Base-by-base conservation (phyloP, 208 protist species). In the Leishmania tarentolae region DNA sequence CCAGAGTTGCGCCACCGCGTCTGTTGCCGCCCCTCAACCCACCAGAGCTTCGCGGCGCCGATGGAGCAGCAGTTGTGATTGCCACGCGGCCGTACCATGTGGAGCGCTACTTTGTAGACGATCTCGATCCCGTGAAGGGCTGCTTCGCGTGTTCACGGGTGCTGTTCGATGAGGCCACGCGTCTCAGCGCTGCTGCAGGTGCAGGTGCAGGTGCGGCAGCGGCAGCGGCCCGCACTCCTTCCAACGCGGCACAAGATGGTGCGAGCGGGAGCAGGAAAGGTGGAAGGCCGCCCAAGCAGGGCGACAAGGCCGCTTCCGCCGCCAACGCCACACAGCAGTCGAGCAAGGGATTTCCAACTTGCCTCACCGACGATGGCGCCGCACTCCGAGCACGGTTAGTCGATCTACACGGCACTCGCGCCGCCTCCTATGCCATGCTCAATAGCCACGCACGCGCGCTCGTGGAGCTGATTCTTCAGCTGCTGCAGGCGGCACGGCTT, bases 21-120 rank as follows among this genome's bases (percentile, higher is more conserved):
- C 0, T 78, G 40, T 53, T 76, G 35, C 82, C 75, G 2, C 8
- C 75, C 42, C 57, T 35, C 42, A 35, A 8, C 59, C 19, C 13
- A 6, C 46, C 44, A 7, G 59, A 68, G 75, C 75, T 50, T 52
- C 57, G 57, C 75, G 19, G 75, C 59, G 59, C 59, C 19, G 37
- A 65, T 40, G 75, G 75, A 4, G 75, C 53, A 24, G 59, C 57
- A 1, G 53, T 81, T 44, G 80, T 80, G 1, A 57, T 84, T 21
- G 31, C 79, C 40, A 79, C 53, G 24, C 68, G 31, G 47, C 83
- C 86, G 69, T 85, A 89, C 82, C 77, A 72, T 56, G 83, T 94
- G 0, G 93, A 96, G 76, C 85, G 88, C 40, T 96, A 91, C 79
- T 96, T 94, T 73, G 59, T 96, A 7, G 91, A 96, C 28, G 93